Evolutionary conservation across 768 basidiomycete species (phyloP), one percentile per base, ranked within the genome.

Genomic region (Hygrophorus pudorinus): DNA sequence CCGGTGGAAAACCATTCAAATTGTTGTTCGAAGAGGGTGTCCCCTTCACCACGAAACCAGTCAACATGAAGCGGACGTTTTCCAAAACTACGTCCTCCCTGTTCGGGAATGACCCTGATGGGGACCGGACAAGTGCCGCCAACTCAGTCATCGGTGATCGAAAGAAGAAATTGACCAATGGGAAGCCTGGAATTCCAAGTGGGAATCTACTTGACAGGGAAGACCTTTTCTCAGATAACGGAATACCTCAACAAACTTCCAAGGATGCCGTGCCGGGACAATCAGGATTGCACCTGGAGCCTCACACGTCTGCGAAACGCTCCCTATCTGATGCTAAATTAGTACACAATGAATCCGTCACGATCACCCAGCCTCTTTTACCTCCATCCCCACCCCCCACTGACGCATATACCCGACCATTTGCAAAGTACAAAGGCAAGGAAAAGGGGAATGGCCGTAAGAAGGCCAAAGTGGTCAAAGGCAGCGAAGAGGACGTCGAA

Each of bases 351-450:
- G 39, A 30, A 31, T 38, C 44, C 33, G 44, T 51, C 28, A 51
- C 44, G 21, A 41, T 44, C 18, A 48, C 30, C 38, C 58, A 54
- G 39, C 60, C 63, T 5, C 70, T 84, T 38, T 57, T 85, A 42
- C 80, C 81, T 5, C 82, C 83, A 13, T 83, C 85, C 13, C 84
- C 84, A n/a, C 78, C 80, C 13, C 70, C 72, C 2, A 62, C 61
- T 17, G 56, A 62, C 30, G 48, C 56, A 24, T 56, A 52, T 14
- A 44, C 53, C 5, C 18, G 47, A 54, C 17, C 51, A 50, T 17
- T 48, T 49, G 38, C 53, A 49, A 41, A 49, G 57, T 48, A 21
- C 59, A 65, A 56, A 53, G 55, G 61, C 18, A 75, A 70, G 53
- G 63, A 59, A 30, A 73, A 66, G 47, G 58, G 56, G 10, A 70